Base-by-base conservation (phyloP, 164 flowering plant species). In the Dillenia turbinata region DNA sequence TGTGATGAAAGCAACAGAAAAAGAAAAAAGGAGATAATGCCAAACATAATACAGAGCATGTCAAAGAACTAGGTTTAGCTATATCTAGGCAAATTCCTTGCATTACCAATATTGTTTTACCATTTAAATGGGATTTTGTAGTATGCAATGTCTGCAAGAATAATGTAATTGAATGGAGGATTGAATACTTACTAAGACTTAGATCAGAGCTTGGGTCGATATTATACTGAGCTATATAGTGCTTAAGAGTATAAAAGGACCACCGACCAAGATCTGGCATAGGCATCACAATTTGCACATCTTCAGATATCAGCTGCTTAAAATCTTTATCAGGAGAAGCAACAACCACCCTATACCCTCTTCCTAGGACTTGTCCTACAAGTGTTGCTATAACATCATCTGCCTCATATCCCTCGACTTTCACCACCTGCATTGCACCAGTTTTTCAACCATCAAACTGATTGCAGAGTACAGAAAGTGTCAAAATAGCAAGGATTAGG, bases 321-420 rank as follows among this genome's bases (percentile, higher is more conserved):
- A 94, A 94, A 77, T 94, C 99, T 79, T 94, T 94, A 76, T 91
- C 99, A 54, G 95, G 99, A 26, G 99, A 94, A 48, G 92, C 99
- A 68, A 94, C 78, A 44, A 89, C 96, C 52, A 74, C 95, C 33
- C 78, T 72, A 49, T 73, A 69, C 47, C 95, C 93, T 70, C 69
- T 75, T 54, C 73, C 65, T 40, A 85, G 55, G 71, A 74, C 95
- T 79, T 91, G 86, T 43, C 63, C 82, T 10, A 71, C 86, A 66
- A 94, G 90, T 15, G 97, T 88, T 56, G 99, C 99, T 9, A 94
- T 77, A 52, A 91, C 96, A 78, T 94, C 99, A 77, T 94, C 99
- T 40, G 99, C 99, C 78, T 94, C 99, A 69, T 77, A 79, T 57
- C 80, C 88, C 59, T 84, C 75, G 54, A 87, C 52, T 78, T 78